Evolutionary conservation across 106 monocot genomes (phyloP), one percentile per base, ranked within the genome.

Genomic region (Alisma plantagoaquatica): DNA sequence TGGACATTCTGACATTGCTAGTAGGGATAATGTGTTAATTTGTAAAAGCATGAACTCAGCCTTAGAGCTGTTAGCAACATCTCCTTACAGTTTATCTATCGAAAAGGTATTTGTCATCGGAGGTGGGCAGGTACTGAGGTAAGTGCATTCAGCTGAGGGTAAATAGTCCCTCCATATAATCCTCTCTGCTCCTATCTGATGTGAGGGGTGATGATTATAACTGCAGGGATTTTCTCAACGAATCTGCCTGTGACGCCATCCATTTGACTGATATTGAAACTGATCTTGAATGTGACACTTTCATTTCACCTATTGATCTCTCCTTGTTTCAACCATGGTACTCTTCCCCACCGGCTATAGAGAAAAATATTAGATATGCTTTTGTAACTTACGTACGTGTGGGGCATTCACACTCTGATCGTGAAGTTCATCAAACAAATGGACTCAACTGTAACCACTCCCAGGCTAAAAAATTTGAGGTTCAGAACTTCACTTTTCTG

Each of bases 91-190:
- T 57, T 66, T 80, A 21, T 85, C 82, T n/a, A 82, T 74, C 47
- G 98, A 99, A 65, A 85, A 71, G 59, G 82, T 86, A 9, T 99
- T 90, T 75, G 71, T 99, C 18, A 90, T 99, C 57, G 98, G 98
- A 33, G 98, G 98, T 46, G 90, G 85, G 4, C 57, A 90, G 59
- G 75, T 99, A 19, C 53, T 90, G 46, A 82, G 85, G 98, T 90
- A 63, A 71, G 71, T 11, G 3, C 9, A 38, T 38, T 6, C 35
- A 38, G 14, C 14, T 38, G 35, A 7, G 6, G 35, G 32, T 35
- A 38, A 38, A 38, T 38, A 38, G 6, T 38, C 6, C 6, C 35
- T 38, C 6, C 9, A 38, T 38, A 7, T 38, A 6, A 38, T 6
- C 35, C 14, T 6, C 35, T 7, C 6, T 14, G 35, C 14, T 38